A percentile compares a stretch with the other conserved stretches of the same genome.
Conservation (phyloP, 805 yeast species). For the Groenewaldozyma salmanticensis region DNA sequence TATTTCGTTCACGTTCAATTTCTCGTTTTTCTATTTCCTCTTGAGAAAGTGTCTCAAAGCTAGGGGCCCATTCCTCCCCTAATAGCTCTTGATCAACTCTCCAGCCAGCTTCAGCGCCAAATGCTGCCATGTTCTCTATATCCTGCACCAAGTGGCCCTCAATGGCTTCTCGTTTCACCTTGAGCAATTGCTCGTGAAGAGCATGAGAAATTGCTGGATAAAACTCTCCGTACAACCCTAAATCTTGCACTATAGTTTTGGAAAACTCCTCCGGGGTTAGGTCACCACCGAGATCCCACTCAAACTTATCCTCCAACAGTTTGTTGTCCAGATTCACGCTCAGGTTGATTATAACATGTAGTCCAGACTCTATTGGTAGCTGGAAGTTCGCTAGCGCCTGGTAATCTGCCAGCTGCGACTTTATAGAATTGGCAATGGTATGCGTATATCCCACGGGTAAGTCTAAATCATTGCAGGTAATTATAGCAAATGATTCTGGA, state of each 20-base stretch:
- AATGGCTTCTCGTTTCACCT: constrained; percentile 70
- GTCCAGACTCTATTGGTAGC: constrained; percentile 54
- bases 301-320: constrained; percentile 83
- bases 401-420: constrained; percentile 72
- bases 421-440: constrained; percentile 63
- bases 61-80: constrained; percentile 81
- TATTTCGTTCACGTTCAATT: constrained; percentile 85
- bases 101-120: constrained; percentile 54
- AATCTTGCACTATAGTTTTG: constrained; percentile 64
- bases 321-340: constrained; percentile 76
- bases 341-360: constrained; percentile 71
- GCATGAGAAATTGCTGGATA: constrained; percentile 83
- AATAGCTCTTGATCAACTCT: constrained; percentile 66
- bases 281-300: constrained; percentile 64
- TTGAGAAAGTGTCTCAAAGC: constrained; percentile 73
- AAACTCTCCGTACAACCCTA: constrained; percentile 80
- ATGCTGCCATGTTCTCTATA: constrained; percentile 49
- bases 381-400: constrained; percentile 52
- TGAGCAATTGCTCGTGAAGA: constrained; percentile 66
- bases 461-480: constrained; percentile 76
- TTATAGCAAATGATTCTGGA: constrained; percentile 65
- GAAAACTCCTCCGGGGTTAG: constrained; percentile 83
- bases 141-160: constrained; percentile 54
- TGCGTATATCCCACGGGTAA: constrained; percentile 51
- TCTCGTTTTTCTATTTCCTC: constrained; percentile 94